Conservation (phyloP, 768 basidiomycete species). For the Pisolithus sp. region DNA sequence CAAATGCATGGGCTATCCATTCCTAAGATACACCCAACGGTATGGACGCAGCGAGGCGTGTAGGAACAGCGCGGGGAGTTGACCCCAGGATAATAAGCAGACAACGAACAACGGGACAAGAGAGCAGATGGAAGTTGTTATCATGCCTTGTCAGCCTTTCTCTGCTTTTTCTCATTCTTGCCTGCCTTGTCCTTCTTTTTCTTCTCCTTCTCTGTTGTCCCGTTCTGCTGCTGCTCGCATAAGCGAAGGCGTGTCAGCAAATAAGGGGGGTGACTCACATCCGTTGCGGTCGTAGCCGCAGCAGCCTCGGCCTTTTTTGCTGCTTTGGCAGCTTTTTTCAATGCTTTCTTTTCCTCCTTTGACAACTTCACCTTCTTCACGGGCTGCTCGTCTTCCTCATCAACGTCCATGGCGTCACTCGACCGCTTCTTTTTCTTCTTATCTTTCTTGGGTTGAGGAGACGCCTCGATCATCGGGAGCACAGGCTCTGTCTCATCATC, state of each 20-base stretch:
- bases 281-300: conserved; percentile 13
- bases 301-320: conserved; percentile 36
- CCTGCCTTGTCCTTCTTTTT: conserved; percentile 28
- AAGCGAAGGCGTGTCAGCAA: conserved; percentile 3
- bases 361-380: conserved; percentile 70
- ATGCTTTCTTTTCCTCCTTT: conserved; percentile 82
- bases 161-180: conserved; percentile 57
- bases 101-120: background rate
- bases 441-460: conserved; percentile 56
- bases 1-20: background rate
- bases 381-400: conserved; percentile 42
- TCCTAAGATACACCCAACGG: background rate
- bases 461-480: conserved; percentile 53
- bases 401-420: conserved; percentile 60
- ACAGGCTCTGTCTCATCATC: conserved; percentile 36
- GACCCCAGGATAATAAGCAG: background rate
- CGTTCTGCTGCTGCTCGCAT: conserved; percentile 19
- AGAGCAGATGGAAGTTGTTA: conserved; percentile 1
- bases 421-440: conserved; percentile 70
- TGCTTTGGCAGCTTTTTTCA: conserved; percentile 72
- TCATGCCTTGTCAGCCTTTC: conserved; percentile 44
- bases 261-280: conserved; percentile 27
- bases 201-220: conserved; percentile 30
- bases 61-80: background rate
- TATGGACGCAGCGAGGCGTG: background rate